Base-by-base conservation (phyloP, 1,139 yeast genomes). In the Geotrichum fermentans region DNA sequence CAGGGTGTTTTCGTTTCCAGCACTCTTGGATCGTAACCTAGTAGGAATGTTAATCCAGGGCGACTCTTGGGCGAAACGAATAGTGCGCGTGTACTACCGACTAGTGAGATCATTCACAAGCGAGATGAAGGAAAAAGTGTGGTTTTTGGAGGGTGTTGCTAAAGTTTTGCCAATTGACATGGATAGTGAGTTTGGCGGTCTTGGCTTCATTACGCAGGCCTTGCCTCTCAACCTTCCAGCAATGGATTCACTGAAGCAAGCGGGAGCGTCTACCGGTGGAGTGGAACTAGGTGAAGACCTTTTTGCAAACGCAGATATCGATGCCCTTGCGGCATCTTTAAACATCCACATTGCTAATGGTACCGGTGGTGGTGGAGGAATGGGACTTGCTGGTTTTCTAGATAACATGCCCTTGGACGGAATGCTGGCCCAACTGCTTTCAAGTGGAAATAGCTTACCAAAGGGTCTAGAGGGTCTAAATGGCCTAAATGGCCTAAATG, bases 91-190 rank as follows among this genome's bases (percentile, higher is more conserved):
- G 44, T 90, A 89, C 69, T 90, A 89, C 68, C 82, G 85, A 55
- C 70, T 90, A 50, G 75, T 90, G 45, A 73, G 96, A 54, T 79
- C 83, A 7, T 90, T 84, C 65, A 86, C 95, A 0, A 79, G 83
- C 20, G 95, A 87, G 60, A 83, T 85, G 83, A 86, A 84, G 62
- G 94, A 88, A 59, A 79, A 79, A 58, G 95, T 89, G 14, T 90
- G 97, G 97, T 90, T 90, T 59, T 73, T 90, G 56, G 96, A 89
- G 65, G 97, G 97, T 1, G 95, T 90, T 1, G 78, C 94, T 4
- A 81, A 81, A 53, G 95, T 88, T 0, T 73, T 90, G 35, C 72
- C 71, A 2, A 66, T 67, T 21, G 71, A 68, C 47, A 59, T 62
- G 58, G 72, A 68, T 51, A 10, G 28, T 10, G 65, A 67, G 52